A percentile compares a stretch with the other conserved stretches of the same genome.
Evolutionary conservation across 345 rosid genomes (phyloP).

Genomic region (Lepidium sativum): DNA sequence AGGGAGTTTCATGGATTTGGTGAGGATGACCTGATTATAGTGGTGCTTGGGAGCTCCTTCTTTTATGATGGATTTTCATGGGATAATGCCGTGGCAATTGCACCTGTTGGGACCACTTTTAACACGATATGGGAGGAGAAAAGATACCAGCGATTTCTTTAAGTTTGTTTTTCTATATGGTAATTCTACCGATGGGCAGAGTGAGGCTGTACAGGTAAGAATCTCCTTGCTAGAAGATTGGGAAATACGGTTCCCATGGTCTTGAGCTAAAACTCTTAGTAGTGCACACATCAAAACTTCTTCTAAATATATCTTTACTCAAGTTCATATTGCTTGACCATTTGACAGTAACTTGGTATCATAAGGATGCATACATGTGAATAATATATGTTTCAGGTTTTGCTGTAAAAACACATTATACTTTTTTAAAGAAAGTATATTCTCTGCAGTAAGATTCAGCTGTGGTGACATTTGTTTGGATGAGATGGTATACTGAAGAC

Average conservation of each 20-base stretch:
- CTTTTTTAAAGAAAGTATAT: background rate
- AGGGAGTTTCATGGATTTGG: conserved; percentile 52
- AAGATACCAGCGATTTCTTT: conserved; percentile 44
- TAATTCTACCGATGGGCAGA: conserved; percentile 62
- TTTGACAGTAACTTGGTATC: background rate
- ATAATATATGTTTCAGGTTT: background rate
- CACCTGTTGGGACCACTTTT: conserved; percentile 73
- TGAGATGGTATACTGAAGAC: conserved; percentile 10
- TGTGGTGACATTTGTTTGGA: background rate
- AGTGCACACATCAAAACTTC: background rate
- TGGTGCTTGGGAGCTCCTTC: conserved; percentile 80
- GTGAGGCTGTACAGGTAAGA: conserved; percentile 69
- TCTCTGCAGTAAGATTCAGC: background rate
- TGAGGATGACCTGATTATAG: conserved; percentile 59
- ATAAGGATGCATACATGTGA: background rate
- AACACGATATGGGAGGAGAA: conserved; percentile 61
- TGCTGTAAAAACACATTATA: background rate
- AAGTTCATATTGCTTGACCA: background rate
- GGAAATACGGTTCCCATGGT: conserved; percentile 1
- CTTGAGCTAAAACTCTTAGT: conserved; percentile 6
- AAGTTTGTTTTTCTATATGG: conserved; percentile 84
- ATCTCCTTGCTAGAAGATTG: background rate
- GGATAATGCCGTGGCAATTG: conserved; percentile 82
- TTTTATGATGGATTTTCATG: conserved; percentile 68
- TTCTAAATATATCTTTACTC: background rate